Conservation (phyloP, 2,329 filamentous ascomycete genomes). For the Arthroderma sp. region DNA sequence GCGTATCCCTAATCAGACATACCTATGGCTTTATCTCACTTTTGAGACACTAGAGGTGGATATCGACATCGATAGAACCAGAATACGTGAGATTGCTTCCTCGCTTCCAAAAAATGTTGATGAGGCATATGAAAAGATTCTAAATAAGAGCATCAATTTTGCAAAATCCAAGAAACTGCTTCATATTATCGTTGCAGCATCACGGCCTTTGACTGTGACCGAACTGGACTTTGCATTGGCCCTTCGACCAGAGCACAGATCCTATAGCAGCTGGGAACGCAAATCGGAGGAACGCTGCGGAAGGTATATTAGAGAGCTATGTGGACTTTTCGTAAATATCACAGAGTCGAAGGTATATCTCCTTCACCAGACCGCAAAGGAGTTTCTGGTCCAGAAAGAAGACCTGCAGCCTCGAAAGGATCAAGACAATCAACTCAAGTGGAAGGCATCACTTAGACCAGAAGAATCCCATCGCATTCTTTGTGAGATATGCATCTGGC, state of each 20-base stretch:
- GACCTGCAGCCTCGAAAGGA: no score
- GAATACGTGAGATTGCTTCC: conserved; percentile 10
- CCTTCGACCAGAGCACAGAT: conserved; percentile 3
- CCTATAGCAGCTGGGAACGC: conserved; percentile 4
- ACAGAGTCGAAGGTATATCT: conserved; percentile 22
- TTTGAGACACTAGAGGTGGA: conserved; percentile 19
- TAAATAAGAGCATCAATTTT: conserved; percentile 17
- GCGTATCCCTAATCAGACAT: conserved; percentile 23
- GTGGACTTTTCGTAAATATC: conserved; percentile 26
- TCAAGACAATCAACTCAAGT: background rate
- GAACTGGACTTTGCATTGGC: conserved; percentile 22
- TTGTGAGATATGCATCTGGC: background rate
- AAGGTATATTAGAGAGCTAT: conserved; percentile 17
- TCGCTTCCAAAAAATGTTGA: conserved; percentile 13
- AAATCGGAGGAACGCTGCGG: conserved; percentile 9
- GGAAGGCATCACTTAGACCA: background rate
- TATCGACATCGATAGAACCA: conserved; percentile 9
- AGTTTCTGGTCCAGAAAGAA: conserved; percentile 19
- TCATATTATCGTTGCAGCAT: conserved; percentile 23
- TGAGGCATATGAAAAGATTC: conserved; percentile 23
- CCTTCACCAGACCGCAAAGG: conserved; percentile 29
- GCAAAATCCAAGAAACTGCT: conserved; percentile 20
- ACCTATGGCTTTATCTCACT: conserved; percentile 28
- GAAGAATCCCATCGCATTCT: background rate
- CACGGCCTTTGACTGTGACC: conserved; percentile 19